A percentile compares a stretch with the other conserved stretches of the same genome.
phyloP scores from a whole-genome alignment of 352 stramenopile species.

The Phytophthora vignae region DNA sequence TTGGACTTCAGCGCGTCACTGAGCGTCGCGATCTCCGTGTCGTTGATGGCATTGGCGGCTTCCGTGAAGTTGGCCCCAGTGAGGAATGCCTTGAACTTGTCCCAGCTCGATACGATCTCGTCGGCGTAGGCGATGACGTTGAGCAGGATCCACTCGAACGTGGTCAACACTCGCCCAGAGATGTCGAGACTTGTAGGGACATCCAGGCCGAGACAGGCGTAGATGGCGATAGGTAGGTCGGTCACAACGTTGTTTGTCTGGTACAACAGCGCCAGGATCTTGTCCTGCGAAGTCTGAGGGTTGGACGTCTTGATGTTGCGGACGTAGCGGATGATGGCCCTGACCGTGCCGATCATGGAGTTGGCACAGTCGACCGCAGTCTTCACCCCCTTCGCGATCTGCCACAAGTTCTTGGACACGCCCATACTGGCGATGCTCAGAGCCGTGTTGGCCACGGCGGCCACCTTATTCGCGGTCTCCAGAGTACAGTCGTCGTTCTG shows the following conservation, averaged over 20 bases:
- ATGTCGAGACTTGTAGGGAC: constrained; percentile 24
- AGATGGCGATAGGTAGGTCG: constrained; percentile 60
- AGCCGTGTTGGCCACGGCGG: neutral
- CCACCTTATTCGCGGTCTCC: neutral
- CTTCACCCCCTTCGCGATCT: constrained; percentile 39
- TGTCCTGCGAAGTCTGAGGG: constrained; percentile 48
- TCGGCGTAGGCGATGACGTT: constrained; percentile 53
- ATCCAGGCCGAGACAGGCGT: too few relatives aligned
- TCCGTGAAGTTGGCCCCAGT: constrained; percentile 38
- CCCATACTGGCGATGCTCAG: constrained; percentile 11
- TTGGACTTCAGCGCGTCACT: constrained; percentile 44
- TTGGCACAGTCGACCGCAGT: constrained; percentile 52
- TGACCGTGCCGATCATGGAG: constrained; percentile 46
- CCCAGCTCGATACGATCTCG: constrained; percentile 37
- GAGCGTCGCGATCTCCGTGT: constrained; percentile 42
- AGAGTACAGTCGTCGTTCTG: neutral
- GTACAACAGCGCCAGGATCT: constrained; percentile 58
- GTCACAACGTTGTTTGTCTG: constrained; percentile 67
- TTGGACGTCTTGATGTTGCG: constrained; percentile 42
- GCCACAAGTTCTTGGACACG: constrained; percentile 27
- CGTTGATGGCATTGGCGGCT: constrained; percentile 39
- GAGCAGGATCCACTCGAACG: constrained; percentile 43
- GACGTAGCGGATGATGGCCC: constrained; percentile 40
- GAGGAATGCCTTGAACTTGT: constrained; percentile 47
- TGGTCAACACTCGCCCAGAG: constrained; percentile 41